phyloP scores from a whole-genome alignment of 768 basidiomycete species.

The Artomyces pyxidatus region DNA sequence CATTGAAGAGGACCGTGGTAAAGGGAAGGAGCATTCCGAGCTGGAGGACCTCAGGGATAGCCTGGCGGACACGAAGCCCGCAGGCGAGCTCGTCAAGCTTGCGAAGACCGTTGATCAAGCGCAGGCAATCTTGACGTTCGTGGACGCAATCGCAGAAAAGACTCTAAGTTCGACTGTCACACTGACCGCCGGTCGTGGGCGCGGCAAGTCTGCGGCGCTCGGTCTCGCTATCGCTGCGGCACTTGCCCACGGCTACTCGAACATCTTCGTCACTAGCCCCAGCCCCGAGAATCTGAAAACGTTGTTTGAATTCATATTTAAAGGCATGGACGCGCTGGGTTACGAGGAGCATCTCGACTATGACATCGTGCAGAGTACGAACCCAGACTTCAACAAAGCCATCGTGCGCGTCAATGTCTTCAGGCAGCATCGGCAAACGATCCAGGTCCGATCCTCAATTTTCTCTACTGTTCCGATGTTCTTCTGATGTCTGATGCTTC shows the following conservation, averaged over 20 bases:
- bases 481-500: background rate
- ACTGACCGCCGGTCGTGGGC: constrained; percentile 88
- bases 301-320: constrained; percentile 96
- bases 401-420: constrained; percentile 95
- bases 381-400: constrained; percentile 89
- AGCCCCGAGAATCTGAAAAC: constrained; percentile 97
- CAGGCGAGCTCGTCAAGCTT: constrained; percentile 84
- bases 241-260: constrained; percentile 88
- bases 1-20: constrained; percentile 42
- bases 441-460: constrained; percentile 57
- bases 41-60: constrained; percentile 73
- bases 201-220: constrained; percentile 95
- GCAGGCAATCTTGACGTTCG: constrained; percentile 88
- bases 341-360: constrained; percentile 98
- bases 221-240: constrained; percentile 92
- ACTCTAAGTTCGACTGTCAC: constrained; percentile 92
- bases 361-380: constrained; percentile 92
- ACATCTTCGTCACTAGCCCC: constrained; percentile 97
- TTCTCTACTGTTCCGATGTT: background rate
- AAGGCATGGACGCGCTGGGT: constrained; percentile 87
- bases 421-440: constrained; percentile 88
- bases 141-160: constrained; percentile 90
- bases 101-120: constrained; percentile 93
- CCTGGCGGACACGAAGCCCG: constrained; percentile 74
- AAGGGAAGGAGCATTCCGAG: constrained; percentile 48